Base-by-base conservation (phyloP, 2,329 filamentous ascomycete genomes). In the Penicillium janthinellum region DNA sequence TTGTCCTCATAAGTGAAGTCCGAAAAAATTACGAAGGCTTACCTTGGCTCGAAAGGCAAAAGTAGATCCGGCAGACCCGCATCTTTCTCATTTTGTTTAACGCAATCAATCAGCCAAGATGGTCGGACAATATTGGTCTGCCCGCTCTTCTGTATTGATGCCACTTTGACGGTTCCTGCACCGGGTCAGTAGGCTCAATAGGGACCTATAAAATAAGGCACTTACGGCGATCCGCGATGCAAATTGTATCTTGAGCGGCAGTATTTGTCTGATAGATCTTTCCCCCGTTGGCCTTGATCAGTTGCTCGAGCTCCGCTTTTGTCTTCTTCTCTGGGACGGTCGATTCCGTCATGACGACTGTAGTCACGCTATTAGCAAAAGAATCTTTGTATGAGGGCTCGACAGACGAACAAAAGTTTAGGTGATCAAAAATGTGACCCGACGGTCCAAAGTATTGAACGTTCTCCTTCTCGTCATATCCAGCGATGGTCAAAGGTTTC, bases 271-370 rank as follows among this genome's bases (percentile, higher is more conserved):
- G 92, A 7, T 89, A 89, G 35, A 97, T 83, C 10, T 79, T 85
- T 5, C 92, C 95, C 3, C 94, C 94, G 62, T 97, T 87, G 5
- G 88, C 84, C 74, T 95, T 96, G 68, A 98, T 84, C 1, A 96
- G 76, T 8, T 85, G 81, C 74, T 98, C 93, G 1, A 99, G 79
- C 63, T 96, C 88, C 0, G 84, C 81, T 74, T 96, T 97, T 5
- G 84, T 84, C 73, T 87, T 92, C 75, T 91, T 95, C 25, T 81
- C 78, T 0, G 91, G 90, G 44, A 84, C 81, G 1, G 83, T 72
- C 31, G 89, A 87, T 54, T 96, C 92, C 1, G 90, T 93, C 71
- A 97, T 84, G 20, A 98, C 84, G 70, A 79, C 80, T 82, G 54
- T 2, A 12, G 52, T 20, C 2, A 5, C 20, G 34, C 67, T 35